Evolutionary conservation across 2,329 filamentous ascomycete species (phyloP).

Genomic region (Sporothrix pseudoabietina): DNA sequence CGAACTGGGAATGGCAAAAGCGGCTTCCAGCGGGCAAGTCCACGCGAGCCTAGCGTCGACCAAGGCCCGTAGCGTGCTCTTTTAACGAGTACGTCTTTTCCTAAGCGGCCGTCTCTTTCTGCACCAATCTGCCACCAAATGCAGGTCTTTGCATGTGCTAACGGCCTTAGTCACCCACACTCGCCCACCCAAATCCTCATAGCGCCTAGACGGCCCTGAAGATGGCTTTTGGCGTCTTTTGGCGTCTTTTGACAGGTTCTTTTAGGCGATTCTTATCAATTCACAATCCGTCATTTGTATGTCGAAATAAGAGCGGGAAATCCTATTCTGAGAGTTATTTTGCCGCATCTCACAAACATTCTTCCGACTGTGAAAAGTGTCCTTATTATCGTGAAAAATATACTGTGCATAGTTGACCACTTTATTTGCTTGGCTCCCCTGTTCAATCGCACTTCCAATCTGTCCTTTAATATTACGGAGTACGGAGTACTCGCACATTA

Average conservation of each 20-base stretch:
- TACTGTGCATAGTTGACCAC: too few relatives aligned
- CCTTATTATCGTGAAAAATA: background rate
- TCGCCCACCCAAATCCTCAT: background rate
- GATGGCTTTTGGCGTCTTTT: too few relatives aligned
- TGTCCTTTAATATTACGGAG: background rate
- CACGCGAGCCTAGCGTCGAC: constrained; percentile 15
- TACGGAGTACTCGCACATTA: background rate
- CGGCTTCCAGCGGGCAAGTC: constrained; percentile 14
- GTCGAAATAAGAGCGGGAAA: constrained; percentile 21
- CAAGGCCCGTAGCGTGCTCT: constrained; percentile 15
- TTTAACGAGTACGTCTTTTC: background rate
- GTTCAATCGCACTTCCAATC: background rate
- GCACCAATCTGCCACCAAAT: background rate
- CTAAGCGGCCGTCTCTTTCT: background rate
- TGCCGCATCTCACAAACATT: background rate
- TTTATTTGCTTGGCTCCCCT: background rate
- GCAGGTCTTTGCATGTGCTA: background rate
- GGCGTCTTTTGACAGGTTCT: background rate
- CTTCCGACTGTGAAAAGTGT: background rate
- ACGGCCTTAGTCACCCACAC: constrained; percentile 12
- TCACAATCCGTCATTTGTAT: background rate
- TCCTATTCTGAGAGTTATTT: background rate
- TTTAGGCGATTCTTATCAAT: background rate
- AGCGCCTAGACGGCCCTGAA: background rate
- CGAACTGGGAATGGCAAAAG: background rate